Percentiles rank a stretch among this genome's conserved stretches.
phyloP scores from a whole-genome alignment of 345 rosid genomes.

The Clausena lansium region DNA sequence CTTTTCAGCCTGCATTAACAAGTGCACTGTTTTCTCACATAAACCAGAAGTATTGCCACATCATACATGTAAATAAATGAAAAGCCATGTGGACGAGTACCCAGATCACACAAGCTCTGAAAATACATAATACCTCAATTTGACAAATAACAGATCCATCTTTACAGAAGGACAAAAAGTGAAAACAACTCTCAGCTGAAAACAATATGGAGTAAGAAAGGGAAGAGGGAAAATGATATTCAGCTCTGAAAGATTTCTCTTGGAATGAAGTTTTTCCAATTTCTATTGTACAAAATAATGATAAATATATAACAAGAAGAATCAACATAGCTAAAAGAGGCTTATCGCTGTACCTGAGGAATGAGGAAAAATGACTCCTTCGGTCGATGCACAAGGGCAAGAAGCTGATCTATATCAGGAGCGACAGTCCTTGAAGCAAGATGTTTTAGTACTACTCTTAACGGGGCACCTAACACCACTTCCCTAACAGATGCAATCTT shows the following conservation, averaged over 20 bases:
- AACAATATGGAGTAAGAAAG: not conserved
- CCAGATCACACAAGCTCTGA: not conserved
- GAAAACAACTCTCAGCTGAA: not conserved
- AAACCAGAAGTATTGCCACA: not conserved
- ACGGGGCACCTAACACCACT: slow-evolving; percentile 88
- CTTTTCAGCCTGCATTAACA: slow-evolving; percentile 69
- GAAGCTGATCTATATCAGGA: slow-evolving; percentile 52
- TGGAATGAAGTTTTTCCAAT: not conserved
- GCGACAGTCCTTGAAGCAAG: slow-evolving; percentile 72
- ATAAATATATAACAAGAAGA: not conserved
- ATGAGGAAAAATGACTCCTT: slow-evolving; percentile 83
- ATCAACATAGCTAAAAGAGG: not conserved
- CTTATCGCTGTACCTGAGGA: slow-evolving; percentile 55
- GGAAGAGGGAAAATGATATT: not conserved
- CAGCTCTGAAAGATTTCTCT: not conserved
- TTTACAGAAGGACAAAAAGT: not conserved
- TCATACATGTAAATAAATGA: not conserved
- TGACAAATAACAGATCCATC: not conserved
- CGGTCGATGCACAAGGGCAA: slow-evolving; percentile 91
- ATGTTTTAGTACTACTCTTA: slow-evolving; percentile 64
- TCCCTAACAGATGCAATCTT: slow-evolving; percentile 92
- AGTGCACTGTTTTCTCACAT: slow-evolving; percentile 9
- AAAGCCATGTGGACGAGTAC: not conserved
- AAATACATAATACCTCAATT: not conserved
- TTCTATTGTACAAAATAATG: not conserved